Evolutionary conservation across 106 monocot species (phyloP), one percentile per base, ranked within the genome.

Genomic region (Acorus calamus): DNA sequence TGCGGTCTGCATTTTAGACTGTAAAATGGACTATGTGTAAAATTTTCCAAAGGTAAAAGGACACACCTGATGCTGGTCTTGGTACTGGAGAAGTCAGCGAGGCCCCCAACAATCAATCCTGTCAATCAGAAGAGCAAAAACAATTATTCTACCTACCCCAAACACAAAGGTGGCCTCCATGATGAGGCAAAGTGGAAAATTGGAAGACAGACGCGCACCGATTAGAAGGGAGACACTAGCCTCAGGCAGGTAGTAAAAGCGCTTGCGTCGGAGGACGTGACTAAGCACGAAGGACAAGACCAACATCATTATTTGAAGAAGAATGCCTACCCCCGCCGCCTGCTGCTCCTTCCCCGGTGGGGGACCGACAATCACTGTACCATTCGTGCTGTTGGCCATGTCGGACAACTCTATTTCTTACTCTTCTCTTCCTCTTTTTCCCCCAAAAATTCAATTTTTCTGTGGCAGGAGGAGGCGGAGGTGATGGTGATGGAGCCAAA

Each of bases 291-390:
- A 94, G 47, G 89, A 79, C 41, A 94, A 89, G 7, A 90, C 89
- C 14, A 94, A 84, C 94, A 94, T 94, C 67, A 86, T 86, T 44
- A 94, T 94, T 80, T 94, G 94, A 4, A 94, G 76, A 10, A 94
- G 71, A 57, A 94, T 82, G 52, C 94, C 94, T 44, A 87, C 79
- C 66, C 94, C 94, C 46, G 86, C 94, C 70, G 80, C 94, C 79
- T 94, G 89, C 75, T 94, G 87, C 68, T 90, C 94, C 77, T 84
- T 82, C 73, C 89, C 89, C 52, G 74, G 70, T 58, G 68, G 64
- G 28, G 28, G 0, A 28, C 28, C 28, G 28, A 28, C 28, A 28
- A 28, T 28, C 28, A 28, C 28, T 28, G 28, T 28, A 28, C 28
- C 28, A 28, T 28, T 28, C 28, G 1, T 28, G 28, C 0, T 28